These are phyloP conservation scores for Bolboschoenus planiculmis DNA, from an alignment of 176 grass and related monocot species.

Conservation along the genomic window DNA sequence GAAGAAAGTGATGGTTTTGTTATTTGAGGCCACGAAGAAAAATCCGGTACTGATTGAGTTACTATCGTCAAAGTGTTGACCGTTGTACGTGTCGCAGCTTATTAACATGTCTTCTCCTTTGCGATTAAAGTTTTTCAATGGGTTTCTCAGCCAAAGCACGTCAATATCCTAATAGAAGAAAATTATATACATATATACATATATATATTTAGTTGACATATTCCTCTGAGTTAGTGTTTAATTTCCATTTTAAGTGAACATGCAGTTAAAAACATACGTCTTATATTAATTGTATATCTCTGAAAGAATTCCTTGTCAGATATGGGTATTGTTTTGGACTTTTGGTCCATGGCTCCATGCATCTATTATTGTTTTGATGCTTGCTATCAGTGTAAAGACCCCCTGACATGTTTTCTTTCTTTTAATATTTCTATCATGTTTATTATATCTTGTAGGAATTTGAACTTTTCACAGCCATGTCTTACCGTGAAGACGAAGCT, in stretches of 20 bases:
- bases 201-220: background rate
- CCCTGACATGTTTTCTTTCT: too few species aligned
- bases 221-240: background rate
- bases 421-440: too few species aligned
- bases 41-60: constrained; percentile 30
- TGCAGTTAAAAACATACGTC: background rate
- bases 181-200: too few species aligned
- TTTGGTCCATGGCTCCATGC: too few species aligned
- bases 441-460: too few species aligned
- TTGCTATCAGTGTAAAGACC: too few species aligned
- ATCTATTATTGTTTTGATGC: too few species aligned
- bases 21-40: constrained; percentile 25
- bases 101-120: constrained; percentile 28
- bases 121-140: constrained; percentile 10
- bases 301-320: too few species aligned
- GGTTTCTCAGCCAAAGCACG: constrained; percentile 37
- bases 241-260: background rate
- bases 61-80: background rate
- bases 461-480: background rate
- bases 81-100: constrained; percentile 27
- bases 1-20: constrained; percentile 27
- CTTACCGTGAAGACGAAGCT: constrained; percentile 63
- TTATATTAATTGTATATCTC: too few species aligned
- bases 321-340: too few species aligned
- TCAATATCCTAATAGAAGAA: constrained; percentile 33